These are phyloP conservation scores for Stemphylium lycopersici DNA, from an alignment of 2,329 filamentous ascomycete species.

Conservation along the genomic window DNA sequence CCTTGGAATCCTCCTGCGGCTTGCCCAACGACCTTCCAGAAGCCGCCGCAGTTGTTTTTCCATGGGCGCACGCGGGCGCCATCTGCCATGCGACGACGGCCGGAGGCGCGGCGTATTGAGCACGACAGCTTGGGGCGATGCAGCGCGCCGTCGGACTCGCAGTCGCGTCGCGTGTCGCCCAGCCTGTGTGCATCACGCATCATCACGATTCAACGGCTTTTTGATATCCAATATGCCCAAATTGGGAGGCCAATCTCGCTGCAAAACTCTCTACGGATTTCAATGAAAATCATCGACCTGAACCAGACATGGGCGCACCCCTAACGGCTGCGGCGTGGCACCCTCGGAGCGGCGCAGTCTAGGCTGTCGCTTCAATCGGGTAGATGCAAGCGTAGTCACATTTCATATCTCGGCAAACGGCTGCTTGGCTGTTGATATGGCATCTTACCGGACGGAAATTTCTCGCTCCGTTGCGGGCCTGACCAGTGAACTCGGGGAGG, in stretches of 20 bases:
- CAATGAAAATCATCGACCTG: slow-evolving; percentile 28
- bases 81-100: slow-evolving; percentile 8
- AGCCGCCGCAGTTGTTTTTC: slow-evolving; percentile 33
- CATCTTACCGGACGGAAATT: slow-evolving; percentile 37
- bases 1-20: slow-evolving; percentile 19
- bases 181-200: neutral
- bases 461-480: slow-evolving; percentile 34
- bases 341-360: slow-evolving; percentile 24
- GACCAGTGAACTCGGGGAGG: slow-evolving; percentile 9
- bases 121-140: no score
- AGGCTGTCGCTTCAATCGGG: slow-evolving; percentile 14
- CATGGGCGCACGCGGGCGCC: slow-evolving; percentile 18
- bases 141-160: no score
- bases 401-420: slow-evolving; percentile 23
- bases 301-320: slow-evolving; percentile 18
- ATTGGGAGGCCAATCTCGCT: slow-evolving; percentile 24
- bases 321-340: slow-evolving; percentile 29
- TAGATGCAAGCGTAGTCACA: slow-evolving; percentile 21
- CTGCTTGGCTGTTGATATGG: slow-evolving; percentile 16
- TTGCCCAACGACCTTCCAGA: slow-evolving; percentile 36
- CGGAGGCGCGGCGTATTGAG: slow-evolving; percentile 2
- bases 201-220: slow-evolving; percentile 30
- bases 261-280: slow-evolving; percentile 20
- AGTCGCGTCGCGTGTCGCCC: no score
- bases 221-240: slow-evolving; percentile 25